Evolutionary conservation across 345 rosid genomes (phyloP), one percentile per base, ranked within the genome.

Genomic region (Heritiera littoralis): DNA sequence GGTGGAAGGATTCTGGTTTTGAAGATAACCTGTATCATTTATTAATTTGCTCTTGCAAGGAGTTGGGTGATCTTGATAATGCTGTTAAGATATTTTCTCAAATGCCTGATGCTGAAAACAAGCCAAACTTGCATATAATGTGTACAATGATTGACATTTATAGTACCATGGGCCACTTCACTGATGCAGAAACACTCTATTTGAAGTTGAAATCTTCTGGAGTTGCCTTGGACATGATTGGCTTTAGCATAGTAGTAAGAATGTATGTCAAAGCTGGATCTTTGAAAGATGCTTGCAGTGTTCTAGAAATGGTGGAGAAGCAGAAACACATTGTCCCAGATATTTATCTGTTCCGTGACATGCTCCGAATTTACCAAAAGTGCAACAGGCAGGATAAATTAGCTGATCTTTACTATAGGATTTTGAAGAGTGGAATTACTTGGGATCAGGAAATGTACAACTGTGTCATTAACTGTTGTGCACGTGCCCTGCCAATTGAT

Each of bases 371-470:
- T 71, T 93, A 92, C 84, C 97, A 93, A 82, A 85, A 84, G 55
- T 85, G 93, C 83, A 89, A 87, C 69, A 86, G 85, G 92, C 77
- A 65, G 69, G 84, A 88, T n/a, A 90, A 91, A 82, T 85, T 95
- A 35, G 80, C 82, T 64, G 79, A 77, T 72, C 84, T 91, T 20
- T 90, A 91, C 81, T 90, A 88, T 80, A 81, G 86, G 75, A 85
- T 90, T 46, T 79, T 88, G 84, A 91, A 86, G 83, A 92, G 92
- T 3, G 88, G 87, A 73, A 56, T 91, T 66, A 81, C 82, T 72
- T 93, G 98, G 98, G 94, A 93, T 86, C 95, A 92, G 85, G 98
- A 95, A 82, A 79, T 89, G 88, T 93, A 93, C 67, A 91, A 90
- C 76, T 95, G 97, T 79, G 85, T 93, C 78, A 87, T 95, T 82